Percentiles rank a stretch among this genome's conserved stretches.
These are phyloP conservation scores for Teratosphaeria destructans DNA, from an alignment of 2,329 filamentous ascomycete species.

Conservation along the genomic window DNA sequence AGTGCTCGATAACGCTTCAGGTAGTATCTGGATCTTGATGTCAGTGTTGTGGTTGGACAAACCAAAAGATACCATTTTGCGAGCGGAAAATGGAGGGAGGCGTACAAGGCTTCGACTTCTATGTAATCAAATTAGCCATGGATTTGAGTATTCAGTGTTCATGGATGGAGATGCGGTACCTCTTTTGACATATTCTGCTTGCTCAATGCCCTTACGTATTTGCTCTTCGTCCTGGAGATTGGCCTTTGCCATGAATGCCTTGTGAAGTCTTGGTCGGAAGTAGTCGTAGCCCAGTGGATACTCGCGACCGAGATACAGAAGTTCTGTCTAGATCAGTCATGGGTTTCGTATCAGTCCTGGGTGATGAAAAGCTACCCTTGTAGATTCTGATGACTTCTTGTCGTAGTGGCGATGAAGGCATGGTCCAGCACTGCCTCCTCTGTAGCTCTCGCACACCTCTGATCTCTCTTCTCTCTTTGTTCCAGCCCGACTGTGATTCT, in stretches of 20 bases:
- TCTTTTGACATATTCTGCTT: constrained; percentile 85
- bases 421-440: neutral
- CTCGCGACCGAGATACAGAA: constrained; percentile 72
- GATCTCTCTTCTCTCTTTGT: neutral
- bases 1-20: constrained; percentile 82
- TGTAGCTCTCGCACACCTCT: neutral
- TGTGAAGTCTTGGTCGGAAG: constrained; percentile 71
- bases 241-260: constrained; percentile 71
- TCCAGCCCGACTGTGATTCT: neutral
- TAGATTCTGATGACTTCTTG: constrained; percentile 75
- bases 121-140: constrained; percentile 2
- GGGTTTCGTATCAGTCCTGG: neutral
- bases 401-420: constrained; percentile 44
- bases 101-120: constrained; percentile 91
- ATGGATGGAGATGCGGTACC: constrained; percentile 40
- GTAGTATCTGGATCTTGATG: constrained; percentile 57
- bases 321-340: constrained; percentile 48
- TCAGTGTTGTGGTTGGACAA: neutral
- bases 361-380: constrained; percentile 52
- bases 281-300: constrained; percentile 80
- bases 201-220: constrained; percentile 64
- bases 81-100: constrained; percentile 12
- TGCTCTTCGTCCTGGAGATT: constrained; percentile 59
- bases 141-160: neutral
- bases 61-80: constrained; percentile 6